These are phyloP conservation scores for Torrubiellomyces zombiae DNA, from an alignment of 2,329 filamentous ascomycete genomes.

Conservation along the genomic window DNA sequence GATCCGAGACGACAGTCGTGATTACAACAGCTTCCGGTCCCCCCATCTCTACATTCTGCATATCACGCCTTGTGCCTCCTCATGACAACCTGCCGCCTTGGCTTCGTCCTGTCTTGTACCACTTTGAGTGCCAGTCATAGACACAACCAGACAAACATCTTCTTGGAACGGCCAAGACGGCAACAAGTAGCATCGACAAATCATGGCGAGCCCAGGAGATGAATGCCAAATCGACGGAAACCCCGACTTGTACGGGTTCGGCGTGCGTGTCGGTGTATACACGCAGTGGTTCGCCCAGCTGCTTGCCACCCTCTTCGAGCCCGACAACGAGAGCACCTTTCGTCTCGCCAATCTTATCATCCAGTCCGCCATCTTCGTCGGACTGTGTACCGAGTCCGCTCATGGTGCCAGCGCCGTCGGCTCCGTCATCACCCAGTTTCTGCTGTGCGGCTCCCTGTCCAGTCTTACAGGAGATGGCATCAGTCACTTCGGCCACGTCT, in stretches of 20 bases:
- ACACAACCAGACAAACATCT: too few species aligned
- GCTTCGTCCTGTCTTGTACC: too few species aligned
- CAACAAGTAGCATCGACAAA: background rate
- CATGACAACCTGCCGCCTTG: too few species aligned
- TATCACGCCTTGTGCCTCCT: too few species aligned
- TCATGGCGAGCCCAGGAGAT: too few species aligned
- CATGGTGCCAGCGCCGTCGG: conserved; percentile 6
- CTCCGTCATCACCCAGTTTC: conserved; percentile 10
- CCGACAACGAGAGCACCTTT: conserved; percentile 7
- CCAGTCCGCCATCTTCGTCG: conserved; percentile 11
- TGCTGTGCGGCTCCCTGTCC: conserved; percentile 11
- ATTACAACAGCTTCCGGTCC: too few species aligned
- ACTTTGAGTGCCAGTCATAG: too few species aligned
- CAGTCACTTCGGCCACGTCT: conserved; percentile 6
- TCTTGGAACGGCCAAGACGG: too few species aligned
- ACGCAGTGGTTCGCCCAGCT: conserved; percentile 10
- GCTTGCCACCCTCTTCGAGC: conserved; percentile 9
- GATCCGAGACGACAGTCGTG: too few species aligned
- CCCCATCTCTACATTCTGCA: too few species aligned
- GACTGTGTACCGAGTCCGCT: conserved; percentile 11
- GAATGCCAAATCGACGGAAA: conserved; percentile 6
- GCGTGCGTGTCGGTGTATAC: conserved; percentile 11
- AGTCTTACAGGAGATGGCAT: conserved; percentile 11
- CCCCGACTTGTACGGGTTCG: conserved; percentile 12
- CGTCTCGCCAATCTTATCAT: conserved; percentile 15